A percentile compares a stretch with the other conserved stretches of the same genome.
phyloP scores from a whole-genome alignment of 441 rosid genomes.

The Eruca vesicaria region DNA sequence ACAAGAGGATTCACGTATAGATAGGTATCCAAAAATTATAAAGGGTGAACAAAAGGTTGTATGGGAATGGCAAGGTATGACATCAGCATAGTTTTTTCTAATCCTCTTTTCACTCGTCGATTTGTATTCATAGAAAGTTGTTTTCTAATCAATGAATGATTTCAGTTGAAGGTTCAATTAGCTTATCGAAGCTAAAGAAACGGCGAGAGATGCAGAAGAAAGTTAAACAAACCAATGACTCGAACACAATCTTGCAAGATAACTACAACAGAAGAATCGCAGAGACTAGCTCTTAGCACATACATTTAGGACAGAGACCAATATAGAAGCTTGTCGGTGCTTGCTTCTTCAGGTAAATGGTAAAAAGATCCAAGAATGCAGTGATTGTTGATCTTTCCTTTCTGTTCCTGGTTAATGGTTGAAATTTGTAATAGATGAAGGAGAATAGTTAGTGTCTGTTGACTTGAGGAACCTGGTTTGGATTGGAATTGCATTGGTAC shows the following conservation, averaged over 20 bases:
- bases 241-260: conserved; percentile 22
- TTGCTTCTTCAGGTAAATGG: conserved; percentile 7
- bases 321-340: neutral
- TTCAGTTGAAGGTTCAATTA: conserved; percentile 78
- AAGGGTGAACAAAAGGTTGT: conserved; percentile 94
- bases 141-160: conserved; percentile 6
- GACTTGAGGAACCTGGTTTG: neutral
- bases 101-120: neutral
- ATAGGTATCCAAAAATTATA: conserved; percentile 73
- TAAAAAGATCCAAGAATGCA: conserved; percentile 13
- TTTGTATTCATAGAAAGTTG: neutral
- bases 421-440: neutral
- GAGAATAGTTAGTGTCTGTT: neutral
- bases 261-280: conserved; percentile 26
- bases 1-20: conserved; percentile 89
- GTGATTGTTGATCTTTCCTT: neutral
- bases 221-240: neutral
- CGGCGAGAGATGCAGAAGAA: conserved; percentile 35
- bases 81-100: neutral
- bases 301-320: neutral
- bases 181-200: conserved; percentile 56
- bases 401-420: neutral
- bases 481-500: neutral
- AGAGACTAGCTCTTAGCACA: conserved; percentile 21
- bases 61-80: conserved; percentile 97